Percentiles rank a stretch among this genome's conserved stretches.
Conservation (phyloP, 768 basidiomycete genomes). For the Pleurotus djamor region DNA sequence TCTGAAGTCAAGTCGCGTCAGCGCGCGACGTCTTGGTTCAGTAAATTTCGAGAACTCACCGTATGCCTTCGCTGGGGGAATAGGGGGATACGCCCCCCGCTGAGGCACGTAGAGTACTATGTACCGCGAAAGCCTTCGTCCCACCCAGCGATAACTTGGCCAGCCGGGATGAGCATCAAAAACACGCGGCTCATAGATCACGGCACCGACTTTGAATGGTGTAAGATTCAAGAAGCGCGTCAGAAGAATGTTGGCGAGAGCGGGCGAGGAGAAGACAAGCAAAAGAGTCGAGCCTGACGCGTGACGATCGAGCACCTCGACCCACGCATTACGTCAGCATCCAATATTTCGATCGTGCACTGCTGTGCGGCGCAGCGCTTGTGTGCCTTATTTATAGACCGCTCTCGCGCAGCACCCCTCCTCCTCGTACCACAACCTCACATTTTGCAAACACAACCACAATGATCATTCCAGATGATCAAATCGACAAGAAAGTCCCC, state of each 20-base stretch:
- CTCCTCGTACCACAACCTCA: not conserved
- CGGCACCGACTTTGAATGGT: constrained; percentile 60
- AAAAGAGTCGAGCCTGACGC: no score
- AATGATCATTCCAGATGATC: constrained; percentile 5
- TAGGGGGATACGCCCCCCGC: constrained; percentile 85
- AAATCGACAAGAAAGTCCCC: not conserved
- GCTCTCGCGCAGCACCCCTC: no score
- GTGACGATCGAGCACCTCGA: no score
- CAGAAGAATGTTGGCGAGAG: no score
- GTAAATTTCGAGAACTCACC: constrained; percentile 49
- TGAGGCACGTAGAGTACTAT: constrained; percentile 54
- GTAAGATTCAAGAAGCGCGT: not conserved
- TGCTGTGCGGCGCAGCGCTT: no score
- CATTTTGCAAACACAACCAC: not conserved
- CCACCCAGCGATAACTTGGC: constrained; percentile 86
- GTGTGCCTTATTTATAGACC: no score
- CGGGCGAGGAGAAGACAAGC: no score
- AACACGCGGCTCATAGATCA: constrained; percentile 12
- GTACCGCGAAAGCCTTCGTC: constrained; percentile 76
- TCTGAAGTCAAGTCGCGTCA: constrained; percentile 37
- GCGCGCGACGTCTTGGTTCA: not conserved
- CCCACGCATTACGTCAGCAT: no score
- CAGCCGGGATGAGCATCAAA: constrained; percentile 22
- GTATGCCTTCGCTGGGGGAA: constrained; percentile 79
- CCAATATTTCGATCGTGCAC: no score